phyloP scores from a whole-genome alignment of 2,329 filamentous ascomycete species.

The Metarhizium album region DNA sequence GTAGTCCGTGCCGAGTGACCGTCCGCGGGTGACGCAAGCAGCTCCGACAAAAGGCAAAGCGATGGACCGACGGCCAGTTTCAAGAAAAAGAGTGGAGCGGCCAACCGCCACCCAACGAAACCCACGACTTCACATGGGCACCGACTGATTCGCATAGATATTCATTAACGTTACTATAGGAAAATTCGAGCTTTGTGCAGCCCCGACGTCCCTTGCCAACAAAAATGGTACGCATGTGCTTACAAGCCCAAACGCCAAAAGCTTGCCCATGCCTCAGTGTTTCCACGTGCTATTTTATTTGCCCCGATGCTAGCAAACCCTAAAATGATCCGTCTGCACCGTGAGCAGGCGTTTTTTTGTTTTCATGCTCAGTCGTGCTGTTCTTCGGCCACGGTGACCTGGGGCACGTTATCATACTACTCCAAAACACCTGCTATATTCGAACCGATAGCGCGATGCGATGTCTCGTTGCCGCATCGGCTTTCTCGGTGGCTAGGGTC shows the following conservation, averaged over 20 bases:
- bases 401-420: background rate
- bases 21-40: constrained; percentile 5
- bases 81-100: background rate
- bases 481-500: background rate
- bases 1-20: constrained; percentile 3
- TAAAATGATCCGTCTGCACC: background rate
- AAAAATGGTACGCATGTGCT: background rate
- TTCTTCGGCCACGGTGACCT: background rate
- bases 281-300: background rate
- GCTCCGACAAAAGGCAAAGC: constrained; percentile 1
- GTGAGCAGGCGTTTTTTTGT: background rate
- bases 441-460: background rate
- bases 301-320: background rate
- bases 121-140: no score
- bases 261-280: background rate
- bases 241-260: background rate
- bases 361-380: background rate
- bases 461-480: background rate
- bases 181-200: background rate
- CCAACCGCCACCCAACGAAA: no score
- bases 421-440: background rate
- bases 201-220: background rate
- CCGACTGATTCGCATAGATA: no score
- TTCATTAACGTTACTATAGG: background rate
- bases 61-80: background rate